Evolutionary conservation across 176 grass and related monocot species (phyloP).

Genomic region (Oryza rufipogon): DNA sequence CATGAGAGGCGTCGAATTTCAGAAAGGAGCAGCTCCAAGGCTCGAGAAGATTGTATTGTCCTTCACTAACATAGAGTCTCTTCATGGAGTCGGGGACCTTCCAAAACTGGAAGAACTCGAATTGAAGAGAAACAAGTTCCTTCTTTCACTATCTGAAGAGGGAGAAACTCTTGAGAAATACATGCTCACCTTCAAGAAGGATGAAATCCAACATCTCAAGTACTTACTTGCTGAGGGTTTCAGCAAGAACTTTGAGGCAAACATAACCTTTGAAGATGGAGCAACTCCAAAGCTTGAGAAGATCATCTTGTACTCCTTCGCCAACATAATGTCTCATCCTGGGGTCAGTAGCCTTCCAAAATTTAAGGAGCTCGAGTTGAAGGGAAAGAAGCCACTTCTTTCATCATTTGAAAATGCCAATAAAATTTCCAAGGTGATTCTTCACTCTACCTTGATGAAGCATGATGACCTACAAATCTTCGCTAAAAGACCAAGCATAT

Average conservation of each 20-base stretch:
- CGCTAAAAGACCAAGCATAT: too few species aligned
- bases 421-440: too few species aligned
- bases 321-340: neutral
- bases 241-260: neutral
- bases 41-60: slow-evolving; percentile 12
- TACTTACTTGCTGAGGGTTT: neutral
- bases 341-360: neutral
- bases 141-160: too few species aligned
- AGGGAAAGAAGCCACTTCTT: neutral
- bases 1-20: neutral
- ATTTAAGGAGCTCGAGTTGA: neutral
- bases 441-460: too few species aligned
- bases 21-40: neutral
- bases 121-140: too few species aligned
- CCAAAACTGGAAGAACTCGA: too few species aligned
- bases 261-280: neutral
- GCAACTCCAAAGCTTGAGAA: neutral
- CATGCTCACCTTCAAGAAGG: neutral
- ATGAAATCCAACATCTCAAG: neutral
- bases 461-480: too few species aligned
- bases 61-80: neutral
- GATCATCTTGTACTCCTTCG: neutral
- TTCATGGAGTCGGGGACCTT: too few species aligned
- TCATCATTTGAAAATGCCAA: too few species aligned
- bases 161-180: too few species aligned